phyloP scores from a whole-genome alignment of 371 early-diverging fungal genomes.

The Phascolomyces articulosus region DNA sequence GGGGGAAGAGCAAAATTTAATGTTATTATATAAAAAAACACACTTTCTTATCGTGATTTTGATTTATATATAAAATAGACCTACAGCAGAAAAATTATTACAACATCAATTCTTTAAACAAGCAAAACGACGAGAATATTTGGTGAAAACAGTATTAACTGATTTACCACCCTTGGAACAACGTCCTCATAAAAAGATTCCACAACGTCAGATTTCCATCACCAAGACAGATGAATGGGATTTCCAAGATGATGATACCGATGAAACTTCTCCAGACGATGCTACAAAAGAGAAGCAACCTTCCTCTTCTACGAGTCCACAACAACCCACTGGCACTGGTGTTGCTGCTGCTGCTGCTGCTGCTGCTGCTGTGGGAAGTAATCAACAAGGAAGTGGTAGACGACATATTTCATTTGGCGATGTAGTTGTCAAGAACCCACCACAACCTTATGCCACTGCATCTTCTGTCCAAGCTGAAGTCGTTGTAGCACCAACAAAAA shows the following conservation, averaged over 20 bases:
- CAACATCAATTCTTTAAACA: conserved; percentile 82
- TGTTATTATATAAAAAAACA: background rate
- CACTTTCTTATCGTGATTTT: no score
- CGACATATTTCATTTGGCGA: conserved; percentile 36
- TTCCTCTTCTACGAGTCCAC: background rate
- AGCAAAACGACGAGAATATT: conserved; percentile 71
- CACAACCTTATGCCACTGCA: conserved; percentile 7
- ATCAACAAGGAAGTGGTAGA: conserved; percentile 6
- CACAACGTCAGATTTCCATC: conserved; percentile 26
- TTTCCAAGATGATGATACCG: conserved; percentile 32
- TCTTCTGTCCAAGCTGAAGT: conserved; percentile 9
- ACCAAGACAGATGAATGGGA: conserved; percentile 49
- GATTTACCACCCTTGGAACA: conserved; percentile 73
- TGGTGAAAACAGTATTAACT: conserved; percentile 62
- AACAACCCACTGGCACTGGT: no score
- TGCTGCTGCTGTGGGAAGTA: no score
- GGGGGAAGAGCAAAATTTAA: no score
- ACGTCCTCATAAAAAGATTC: conserved; percentile 48
- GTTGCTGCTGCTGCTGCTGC: no score
- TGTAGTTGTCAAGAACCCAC: conserved; percentile 30
- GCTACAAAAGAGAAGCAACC: conserved; percentile 1
- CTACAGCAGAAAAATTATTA: conserved; percentile 78
- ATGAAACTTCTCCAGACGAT: background rate
- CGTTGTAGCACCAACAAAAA: conserved; percentile 20
- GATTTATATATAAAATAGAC: conserved; percentile 44